Conservation (phyloP, 2,329 filamentous ascomycete genomes). For the Monosporascus sp. region DNA sequence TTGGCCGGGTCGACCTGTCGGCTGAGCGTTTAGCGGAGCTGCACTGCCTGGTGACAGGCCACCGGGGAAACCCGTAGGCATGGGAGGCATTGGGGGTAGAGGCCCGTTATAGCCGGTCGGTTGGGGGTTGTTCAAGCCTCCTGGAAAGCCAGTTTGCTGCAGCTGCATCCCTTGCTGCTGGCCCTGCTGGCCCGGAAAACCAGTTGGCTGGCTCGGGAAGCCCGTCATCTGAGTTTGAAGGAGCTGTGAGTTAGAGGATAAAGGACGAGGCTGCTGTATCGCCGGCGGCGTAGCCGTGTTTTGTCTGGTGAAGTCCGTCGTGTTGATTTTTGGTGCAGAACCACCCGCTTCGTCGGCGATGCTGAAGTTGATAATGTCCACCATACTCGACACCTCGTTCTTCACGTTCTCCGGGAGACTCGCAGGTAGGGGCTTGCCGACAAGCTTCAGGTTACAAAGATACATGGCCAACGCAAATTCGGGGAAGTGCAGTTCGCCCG, state of each 20-base stretch:
- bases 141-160: slow-evolving; percentile 67
- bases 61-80: slow-evolving; percentile 59
- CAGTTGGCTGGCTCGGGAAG: slow-evolving; percentile 50
- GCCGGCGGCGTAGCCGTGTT: slow-evolving; percentile 46
- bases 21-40: slow-evolving; percentile 78
- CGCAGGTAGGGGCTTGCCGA: slow-evolving; percentile 74
- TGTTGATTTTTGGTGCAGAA: slow-evolving; percentile 54
- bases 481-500: slow-evolving; percentile 91
- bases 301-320: slow-evolving; percentile 62
- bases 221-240: slow-evolving; percentile 65
- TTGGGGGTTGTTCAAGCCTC: slow-evolving; percentile 59
- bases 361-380: slow-evolving; percentile 97
- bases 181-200: slow-evolving; percentile 52
- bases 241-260: slow-evolving; percentile 65
- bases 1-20: slow-evolving; percentile 86
- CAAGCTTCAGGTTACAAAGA: slow-evolving; percentile 88
- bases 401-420: slow-evolving; percentile 77
- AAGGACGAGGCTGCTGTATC: slow-evolving; percentile 67
- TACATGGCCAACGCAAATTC: slow-evolving; percentile 99
- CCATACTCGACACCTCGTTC: slow-evolving; percentile 99
- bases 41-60: slow-evolving; percentile 53
- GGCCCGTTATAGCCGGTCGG: slow-evolving; percentile 77
- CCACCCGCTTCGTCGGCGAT: slow-evolving; percentile 67
- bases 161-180: slow-evolving; percentile 57
- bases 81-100: slow-evolving; percentile 79